These are phyloP conservation scores for Leptographium wingfieldii DNA, from an alignment of 2,329 filamentous ascomycete species.

Conservation along the genomic window DNA sequence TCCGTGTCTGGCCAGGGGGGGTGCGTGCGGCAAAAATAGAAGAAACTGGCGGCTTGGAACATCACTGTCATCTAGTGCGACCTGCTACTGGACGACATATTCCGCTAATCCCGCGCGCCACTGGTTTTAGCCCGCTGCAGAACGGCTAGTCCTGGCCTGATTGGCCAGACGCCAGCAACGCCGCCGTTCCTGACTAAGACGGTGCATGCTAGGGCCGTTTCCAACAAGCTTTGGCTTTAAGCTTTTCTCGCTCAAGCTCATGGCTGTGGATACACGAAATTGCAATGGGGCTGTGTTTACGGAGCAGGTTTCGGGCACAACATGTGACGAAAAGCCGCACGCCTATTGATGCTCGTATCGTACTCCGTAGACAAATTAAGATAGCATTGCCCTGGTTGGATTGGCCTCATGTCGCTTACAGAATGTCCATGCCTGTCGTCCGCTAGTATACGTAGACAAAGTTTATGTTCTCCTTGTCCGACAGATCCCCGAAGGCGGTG, in stretches of 20 bases:
- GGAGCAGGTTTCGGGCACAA: too few relatives aligned
- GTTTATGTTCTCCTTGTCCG: constrained; percentile 29
- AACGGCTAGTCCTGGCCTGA: background rate
- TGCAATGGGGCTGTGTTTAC: background rate
- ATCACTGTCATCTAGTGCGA: background rate
- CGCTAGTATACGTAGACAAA: constrained; percentile 27
- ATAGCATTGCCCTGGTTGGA: too few relatives aligned
- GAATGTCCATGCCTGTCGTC: background rate
- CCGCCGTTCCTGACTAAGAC: background rate
- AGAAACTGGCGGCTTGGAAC: background rate
- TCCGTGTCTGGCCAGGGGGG: background rate
- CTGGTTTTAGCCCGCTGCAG: background rate
- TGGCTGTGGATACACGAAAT: background rate
- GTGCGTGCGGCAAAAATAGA: background rate
- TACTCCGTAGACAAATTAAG: too few relatives aligned
- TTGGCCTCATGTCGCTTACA: too few relatives aligned
- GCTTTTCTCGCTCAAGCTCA: background rate
- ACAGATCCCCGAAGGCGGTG: constrained; percentile 28
- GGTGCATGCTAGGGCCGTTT: background rate
- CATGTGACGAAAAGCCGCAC: too few relatives aligned
- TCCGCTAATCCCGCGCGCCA: too few relatives aligned
- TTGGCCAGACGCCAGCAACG: background rate
- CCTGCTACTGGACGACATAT: background rate
- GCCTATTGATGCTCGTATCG: too few relatives aligned
- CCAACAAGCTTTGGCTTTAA: background rate